phyloP scores from a whole-genome alignment of 2,329 filamentous ascomycete species.

The Gnomoniopsis sp. region DNA sequence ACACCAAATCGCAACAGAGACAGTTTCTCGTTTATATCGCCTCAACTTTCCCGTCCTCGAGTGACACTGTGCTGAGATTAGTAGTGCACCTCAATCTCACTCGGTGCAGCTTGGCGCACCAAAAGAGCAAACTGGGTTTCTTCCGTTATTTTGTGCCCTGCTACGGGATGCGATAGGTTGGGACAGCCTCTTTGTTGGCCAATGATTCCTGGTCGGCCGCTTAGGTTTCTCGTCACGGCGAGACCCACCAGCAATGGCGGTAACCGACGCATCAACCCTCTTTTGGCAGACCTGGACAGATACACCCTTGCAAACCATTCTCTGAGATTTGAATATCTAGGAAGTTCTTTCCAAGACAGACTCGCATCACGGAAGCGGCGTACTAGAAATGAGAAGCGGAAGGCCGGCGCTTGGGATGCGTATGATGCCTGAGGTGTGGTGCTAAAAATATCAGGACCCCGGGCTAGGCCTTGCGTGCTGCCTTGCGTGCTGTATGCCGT shows the following conservation, averaged over 20 bases:
- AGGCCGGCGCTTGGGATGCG: background rate
- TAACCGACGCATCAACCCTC: background rate
- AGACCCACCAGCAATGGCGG: background rate
- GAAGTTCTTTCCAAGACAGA: background rate
- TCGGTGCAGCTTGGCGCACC: slow-evolving; percentile 5
- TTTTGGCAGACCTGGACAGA: background rate
- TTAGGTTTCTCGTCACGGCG: slow-evolving; percentile 1
- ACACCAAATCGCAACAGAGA: slow-evolving; percentile 6
- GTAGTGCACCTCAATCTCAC: slow-evolving; percentile 10
- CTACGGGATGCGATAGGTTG: slow-evolving; percentile 4
- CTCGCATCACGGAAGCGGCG: background rate
- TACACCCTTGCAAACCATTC: background rate
- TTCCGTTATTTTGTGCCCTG: slow-evolving; percentile 2
- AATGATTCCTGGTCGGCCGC: slow-evolving; percentile 2
- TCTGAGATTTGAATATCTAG: background rate
- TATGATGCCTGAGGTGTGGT: background rate
- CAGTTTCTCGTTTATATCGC: slow-evolving; percentile 7
- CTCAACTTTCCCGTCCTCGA: slow-evolving; percentile 5
- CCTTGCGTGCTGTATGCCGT: background rate
- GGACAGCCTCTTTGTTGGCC: background rate
- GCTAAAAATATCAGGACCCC: slow-evolving; percentile 10
- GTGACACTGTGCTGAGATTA: slow-evolving; percentile 8
- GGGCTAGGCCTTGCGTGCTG: background rate
- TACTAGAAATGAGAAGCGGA: background rate
- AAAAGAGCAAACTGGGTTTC: background rate